phyloP scores from a whole-genome alignment of 306 rosid species.

The Neltuma alba region DNA sequence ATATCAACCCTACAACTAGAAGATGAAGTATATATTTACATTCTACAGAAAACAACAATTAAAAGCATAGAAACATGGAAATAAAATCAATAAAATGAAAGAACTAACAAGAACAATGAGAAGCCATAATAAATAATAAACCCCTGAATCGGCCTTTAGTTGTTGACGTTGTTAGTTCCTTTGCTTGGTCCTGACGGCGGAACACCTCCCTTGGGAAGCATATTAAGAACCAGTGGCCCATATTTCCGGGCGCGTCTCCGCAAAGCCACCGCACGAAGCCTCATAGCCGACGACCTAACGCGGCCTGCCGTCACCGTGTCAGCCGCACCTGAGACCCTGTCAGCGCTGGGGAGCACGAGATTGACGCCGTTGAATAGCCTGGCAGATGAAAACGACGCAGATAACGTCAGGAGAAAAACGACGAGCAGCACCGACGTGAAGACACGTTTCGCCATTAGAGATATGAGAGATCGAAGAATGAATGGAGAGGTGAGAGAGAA shows the following conservation, averaged over 20 bases:
- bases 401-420: slow-evolving; percentile 22
- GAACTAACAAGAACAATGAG: neutral
- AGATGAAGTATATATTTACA: slow-evolving; percentile 27
- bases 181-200: slow-evolving; percentile 75
- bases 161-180: slow-evolving; percentile 53
- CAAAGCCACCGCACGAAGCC: neutral
- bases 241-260: slow-evolving; percentile 38
- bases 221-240: slow-evolving; percentile 46
- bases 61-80: neutral
- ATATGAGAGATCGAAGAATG: neutral
- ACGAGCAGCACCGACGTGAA: slow-evolving; percentile 7
- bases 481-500: neutral
- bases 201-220: slow-evolving; percentile 68
- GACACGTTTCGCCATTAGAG: slow-evolving; percentile 33
- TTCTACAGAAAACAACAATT: neutral
- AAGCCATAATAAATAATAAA: neutral
- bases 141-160: slow-evolving; percentile 23
- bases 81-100: neutral
- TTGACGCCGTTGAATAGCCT: slow-evolving; percentile 39
- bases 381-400: slow-evolving; percentile 31
- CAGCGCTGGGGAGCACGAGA: slow-evolving; percentile 40
- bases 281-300: neutral
- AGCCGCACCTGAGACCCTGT: neutral
- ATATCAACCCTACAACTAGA: neutral
- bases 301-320: neutral